Conservation (phyloP, 257 asterid species). For the Mitragyna speciosa region DNA sequence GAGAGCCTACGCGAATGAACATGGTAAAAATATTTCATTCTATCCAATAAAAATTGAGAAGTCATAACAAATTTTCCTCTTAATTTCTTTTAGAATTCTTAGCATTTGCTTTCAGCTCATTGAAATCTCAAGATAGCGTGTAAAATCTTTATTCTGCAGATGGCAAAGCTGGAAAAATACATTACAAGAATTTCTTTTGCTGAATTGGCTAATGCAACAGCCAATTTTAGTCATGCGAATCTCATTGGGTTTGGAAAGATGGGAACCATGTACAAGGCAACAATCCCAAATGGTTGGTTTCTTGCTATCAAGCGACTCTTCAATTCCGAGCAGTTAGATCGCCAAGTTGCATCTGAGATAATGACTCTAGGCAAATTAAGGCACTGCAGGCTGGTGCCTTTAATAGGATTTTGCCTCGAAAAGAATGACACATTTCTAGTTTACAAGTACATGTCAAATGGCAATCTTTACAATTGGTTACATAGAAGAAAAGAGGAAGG, state of each 20-base stretch:
- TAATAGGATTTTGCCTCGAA: no score
- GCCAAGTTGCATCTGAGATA: not conserved
- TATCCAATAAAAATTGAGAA: no score
- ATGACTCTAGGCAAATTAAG: no score
- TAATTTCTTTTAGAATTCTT: not conserved
- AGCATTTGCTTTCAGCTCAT: not conserved
- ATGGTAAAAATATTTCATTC: no score
- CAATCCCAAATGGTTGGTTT: constrained; percentile 19
- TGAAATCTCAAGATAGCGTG: not conserved
- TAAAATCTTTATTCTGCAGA: constrained; percentile 15
- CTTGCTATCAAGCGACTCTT: constrained; percentile 25
- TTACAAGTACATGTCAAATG: no score
- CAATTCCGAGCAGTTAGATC: no score
- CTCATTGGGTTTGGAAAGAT: constrained; percentile 20
- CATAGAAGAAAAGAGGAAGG: not conserved
- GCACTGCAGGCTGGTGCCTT: no score
- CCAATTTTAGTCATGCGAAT: constrained; percentile 19
- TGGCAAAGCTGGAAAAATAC: constrained; percentile 30
- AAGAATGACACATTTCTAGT: no score
- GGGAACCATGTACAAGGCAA: constrained; percentile 32
- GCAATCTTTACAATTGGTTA: constrained; percentile 30
- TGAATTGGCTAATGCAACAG: constrained; percentile 25
- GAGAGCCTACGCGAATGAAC: no score
- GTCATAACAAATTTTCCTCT: not conserved
- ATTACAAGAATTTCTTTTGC: constrained; percentile 18